Conservation (phyloP, 768 basidiomycete genomes). For the Hygrophorus russula region DNA sequence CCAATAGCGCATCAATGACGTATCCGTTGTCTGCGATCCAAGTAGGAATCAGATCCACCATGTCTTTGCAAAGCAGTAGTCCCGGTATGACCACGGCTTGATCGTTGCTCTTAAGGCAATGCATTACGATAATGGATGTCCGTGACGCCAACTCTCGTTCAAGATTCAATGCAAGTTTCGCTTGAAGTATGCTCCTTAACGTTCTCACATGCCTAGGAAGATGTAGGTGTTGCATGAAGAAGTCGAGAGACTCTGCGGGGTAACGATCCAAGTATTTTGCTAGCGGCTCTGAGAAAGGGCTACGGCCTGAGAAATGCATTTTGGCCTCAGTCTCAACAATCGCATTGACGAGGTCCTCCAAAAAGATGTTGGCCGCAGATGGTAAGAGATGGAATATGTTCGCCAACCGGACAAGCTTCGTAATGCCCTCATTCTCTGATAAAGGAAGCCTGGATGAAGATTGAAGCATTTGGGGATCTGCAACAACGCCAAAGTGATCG, state of each 20-base stretch:
- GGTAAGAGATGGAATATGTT: conserved; percentile 97
- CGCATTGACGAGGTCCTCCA: conserved; percentile 75
- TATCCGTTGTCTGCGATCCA: conserved; percentile 66
- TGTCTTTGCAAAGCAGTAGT: conserved; percentile 66
- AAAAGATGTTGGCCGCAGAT: conserved; percentile 84
- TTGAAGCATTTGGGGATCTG: conserved; percentile 77
- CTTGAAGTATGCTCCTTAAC: conserved; percentile 71
- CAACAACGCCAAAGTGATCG: conserved; percentile 90
- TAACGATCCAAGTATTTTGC: conserved; percentile 89
- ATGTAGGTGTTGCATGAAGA: conserved; percentile 71
- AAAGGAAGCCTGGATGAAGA: conserved; percentile 72
- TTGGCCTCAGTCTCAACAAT: conserved; percentile 88
- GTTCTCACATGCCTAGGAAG: conserved; percentile 76
- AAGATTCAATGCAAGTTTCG: conserved; percentile 66
- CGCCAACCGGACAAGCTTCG: conserved; percentile 86
- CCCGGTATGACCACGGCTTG: conserved; percentile 49
- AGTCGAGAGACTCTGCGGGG: conserved; percentile 73
- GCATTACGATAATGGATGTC: conserved; percentile 39
- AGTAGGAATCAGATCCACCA: conserved; percentile 48
- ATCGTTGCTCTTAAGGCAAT: conserved; percentile 41
- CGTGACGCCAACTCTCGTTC: conserved; percentile 56
- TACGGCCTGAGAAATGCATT: conserved; percentile 81
- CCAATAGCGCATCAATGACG: conserved; percentile 60
- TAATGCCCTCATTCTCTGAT: conserved; percentile 82
- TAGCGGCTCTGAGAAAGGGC: conserved; percentile 88